Base-by-base conservation (phyloP, 345 rosid species). In the Aethionema arabicum region DNA sequence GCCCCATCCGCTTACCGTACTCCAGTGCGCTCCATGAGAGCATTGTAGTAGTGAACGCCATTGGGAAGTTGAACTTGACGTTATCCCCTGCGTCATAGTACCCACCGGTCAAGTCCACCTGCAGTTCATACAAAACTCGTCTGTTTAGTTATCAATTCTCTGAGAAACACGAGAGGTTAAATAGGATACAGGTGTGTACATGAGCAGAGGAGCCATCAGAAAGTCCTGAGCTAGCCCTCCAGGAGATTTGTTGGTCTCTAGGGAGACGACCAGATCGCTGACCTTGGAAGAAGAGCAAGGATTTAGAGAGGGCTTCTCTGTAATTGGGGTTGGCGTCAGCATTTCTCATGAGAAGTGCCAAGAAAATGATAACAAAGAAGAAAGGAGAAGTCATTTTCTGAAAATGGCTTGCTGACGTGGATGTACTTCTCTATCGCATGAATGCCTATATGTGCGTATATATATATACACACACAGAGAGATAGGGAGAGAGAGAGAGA, bases 21-120 rank as follows among this genome's bases (percentile, higher is more conserved):
- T 91, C 98, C 2, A 91, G 80, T 8, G 90, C 62, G 41, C 95
- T 63, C 98, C 98, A 91, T 39, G 96, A 82, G 5, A 91, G 85
- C 92, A 91, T 82, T 11, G 98, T 91, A 47, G 98, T 82, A 43
- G 92, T 79, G 77, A 80, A 91, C 13, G 98, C 96, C 96, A 91
- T 91, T 11, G 98, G 98, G 63, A 91, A 83, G 57, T 88, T 88
- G 75, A 91, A 91, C 75, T 88, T 91, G 16, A 88, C 81, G 13
- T 91, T 91, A 75, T 91, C 98, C 5, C 98, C 96, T 0, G 98
- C 98, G 32, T 91, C 96, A 8, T 88, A 91, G 79, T 91, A 91
- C 7, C 98, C 98, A 40, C 98, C 98, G 0, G 79, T 79, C 47
- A 88, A 80, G 67, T 91, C 87, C 56, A 86, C 98, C 98, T 91